Percentiles rank a stretch among this genome's conserved stretches.
phyloP scores from a whole-genome alignment of 345 rosid species.

The Acer saccharum region DNA sequence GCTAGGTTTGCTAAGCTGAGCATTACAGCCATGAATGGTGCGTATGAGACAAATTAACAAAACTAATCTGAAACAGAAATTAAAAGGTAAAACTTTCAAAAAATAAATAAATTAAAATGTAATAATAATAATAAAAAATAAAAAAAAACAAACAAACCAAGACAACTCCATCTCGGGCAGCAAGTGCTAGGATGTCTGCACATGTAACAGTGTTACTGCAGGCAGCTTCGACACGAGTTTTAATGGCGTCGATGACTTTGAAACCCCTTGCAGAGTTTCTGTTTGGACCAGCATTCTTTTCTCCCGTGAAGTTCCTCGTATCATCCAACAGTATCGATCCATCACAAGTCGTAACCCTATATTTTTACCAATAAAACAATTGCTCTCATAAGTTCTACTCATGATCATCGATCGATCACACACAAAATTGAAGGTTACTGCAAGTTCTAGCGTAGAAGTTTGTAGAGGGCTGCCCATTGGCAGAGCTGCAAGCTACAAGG shows the following conservation, averaged over 20 bases:
- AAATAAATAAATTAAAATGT: too few relatives aligned
- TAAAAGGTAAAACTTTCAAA: too few relatives aligned
- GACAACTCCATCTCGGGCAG: constrained; percentile 33
- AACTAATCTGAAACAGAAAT: neutral
- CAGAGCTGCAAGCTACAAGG: neutral
- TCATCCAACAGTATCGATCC: constrained; percentile 43
- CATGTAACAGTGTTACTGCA: constrained; percentile 39
- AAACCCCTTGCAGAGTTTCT: constrained; percentile 34
- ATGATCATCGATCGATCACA: too few relatives aligned
- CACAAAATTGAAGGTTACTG: constrained; percentile 24
- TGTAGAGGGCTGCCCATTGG: constrained; percentile 38
- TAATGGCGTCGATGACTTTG: constrained; percentile 39
- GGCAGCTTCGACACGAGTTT: constrained; percentile 36
- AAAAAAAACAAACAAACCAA: neutral
- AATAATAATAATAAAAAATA: too few relatives aligned
- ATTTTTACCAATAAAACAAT: too few relatives aligned
- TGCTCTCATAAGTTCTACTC: too few relatives aligned
- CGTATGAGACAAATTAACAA: too few relatives aligned
- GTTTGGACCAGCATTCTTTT: constrained; percentile 39
- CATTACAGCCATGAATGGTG: neutral
- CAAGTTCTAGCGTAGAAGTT: constrained; percentile 39
- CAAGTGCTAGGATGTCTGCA: constrained; percentile 41
- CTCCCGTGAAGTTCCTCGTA: constrained; percentile 37
- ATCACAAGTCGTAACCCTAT: constrained; percentile 35
- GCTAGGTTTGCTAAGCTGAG: too few relatives aligned